Evolutionary conservation across 371 early-diverging fungal species (phyloP), one percentile per base, ranked within the genome.

Genomic region (Parasitella parasitica): DNA sequence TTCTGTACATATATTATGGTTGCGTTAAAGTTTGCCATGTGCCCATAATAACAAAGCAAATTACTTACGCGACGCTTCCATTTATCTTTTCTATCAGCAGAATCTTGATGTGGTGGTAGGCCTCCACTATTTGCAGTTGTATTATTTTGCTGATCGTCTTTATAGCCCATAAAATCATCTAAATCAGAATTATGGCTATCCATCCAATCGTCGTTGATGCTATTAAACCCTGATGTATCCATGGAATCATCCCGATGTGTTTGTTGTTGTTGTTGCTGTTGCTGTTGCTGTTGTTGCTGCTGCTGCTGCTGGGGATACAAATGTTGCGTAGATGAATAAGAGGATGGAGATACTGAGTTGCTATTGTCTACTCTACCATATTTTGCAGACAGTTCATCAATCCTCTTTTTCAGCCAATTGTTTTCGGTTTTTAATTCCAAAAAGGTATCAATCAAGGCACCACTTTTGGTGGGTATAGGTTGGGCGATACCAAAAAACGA

Each of bases 401-500:
- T 71, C 54, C 75, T 61, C 28, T 72, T 57, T 38, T 60, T 58
- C 3, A 86, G 50, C 72, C 75, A 73, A 54, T 81, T 78, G 57
- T 86, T 86, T 63, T 86, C 86, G 27, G 80, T 70, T 53, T 81
- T 81, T 12, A 84, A 69, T 57, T 86, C 83, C 24, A 86, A 59
- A 59, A 86, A 81, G 6, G 78, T 68, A 64, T 86, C 86, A 6
- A 86, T 62, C 63, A 81, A 52, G 35, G 67, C 51, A n/a, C 79
- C 76, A 46, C 78, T 76, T 34, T 73, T 73, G 5, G 80, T 69
- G 2, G 84, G 84, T 20, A 81, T 75, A 2, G 79, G 80, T 36
- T 82, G 80, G 18, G 82, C 82, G 49, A 80, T 81, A 35, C 79
- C 78, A 61, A 83, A 80, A 52, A 83, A 82, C 15, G 80, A 77